phyloP scores from a whole-genome alignment of 768 basidiomycete genomes.

The Rhizopogon rudus region DNA sequence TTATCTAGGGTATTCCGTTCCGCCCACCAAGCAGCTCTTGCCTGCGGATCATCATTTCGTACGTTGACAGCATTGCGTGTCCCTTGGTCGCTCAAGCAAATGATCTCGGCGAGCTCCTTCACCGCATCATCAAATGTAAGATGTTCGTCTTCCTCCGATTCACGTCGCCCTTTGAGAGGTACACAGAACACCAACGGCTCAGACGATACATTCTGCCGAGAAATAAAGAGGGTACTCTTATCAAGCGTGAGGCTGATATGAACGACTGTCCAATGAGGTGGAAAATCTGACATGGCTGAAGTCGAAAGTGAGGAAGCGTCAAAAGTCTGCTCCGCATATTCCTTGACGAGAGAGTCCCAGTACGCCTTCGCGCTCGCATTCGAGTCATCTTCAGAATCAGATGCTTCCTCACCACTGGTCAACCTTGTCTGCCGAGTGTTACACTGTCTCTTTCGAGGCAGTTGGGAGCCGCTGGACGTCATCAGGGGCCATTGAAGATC shows the following conservation, averaged over 20 bases:
- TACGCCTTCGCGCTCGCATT: slow-evolving; percentile 42
- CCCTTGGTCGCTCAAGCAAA: slow-evolving; percentile 70
- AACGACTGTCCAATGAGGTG: slow-evolving; percentile 77
- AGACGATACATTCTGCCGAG: slow-evolving; percentile 60
- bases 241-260: slow-evolving; percentile 83
- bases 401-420: slow-evolving; percentile 12
- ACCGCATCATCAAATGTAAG: slow-evolving; percentile 74
- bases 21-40: slow-evolving; percentile 82
- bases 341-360: slow-evolving; percentile 55
- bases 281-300: slow-evolving; percentile 44
- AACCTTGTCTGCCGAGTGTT: slow-evolving; percentile 18
- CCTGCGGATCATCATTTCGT: slow-evolving; percentile 59
- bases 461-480: slow-evolving; percentile 36
- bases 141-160: slow-evolving; percentile 66
- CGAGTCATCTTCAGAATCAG: slow-evolving; percentile 32
- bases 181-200: slow-evolving; percentile 81
- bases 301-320: slow-evolving; percentile 35
- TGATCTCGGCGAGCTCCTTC: slow-evolving; percentile 72
- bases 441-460: slow-evolving; percentile 12
- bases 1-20: slow-evolving; percentile 70
- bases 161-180: slow-evolving; percentile 81
- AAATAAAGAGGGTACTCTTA: slow-evolving; percentile 76
- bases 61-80: slow-evolving; percentile 70
- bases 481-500: slow-evolving; percentile 76
- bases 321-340: slow-evolving; percentile 45